Conservation (phyloP, 2,329 filamentous ascomycete genomes). For the Ophiostoma tasmaniense region DNA sequence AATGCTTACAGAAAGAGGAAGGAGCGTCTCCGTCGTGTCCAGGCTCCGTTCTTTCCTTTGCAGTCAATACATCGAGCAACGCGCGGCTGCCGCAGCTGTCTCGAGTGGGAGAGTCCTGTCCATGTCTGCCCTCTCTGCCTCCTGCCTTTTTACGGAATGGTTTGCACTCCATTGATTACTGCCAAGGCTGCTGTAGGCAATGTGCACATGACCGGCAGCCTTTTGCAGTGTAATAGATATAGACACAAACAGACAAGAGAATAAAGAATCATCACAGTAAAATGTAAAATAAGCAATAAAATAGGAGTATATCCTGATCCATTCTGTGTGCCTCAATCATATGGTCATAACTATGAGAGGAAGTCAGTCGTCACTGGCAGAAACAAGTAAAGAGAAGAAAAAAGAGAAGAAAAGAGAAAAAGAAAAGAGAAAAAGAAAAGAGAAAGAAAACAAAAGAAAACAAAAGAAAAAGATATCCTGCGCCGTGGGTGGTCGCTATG, state of each 20-base stretch:
- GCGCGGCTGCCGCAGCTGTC: neutral
- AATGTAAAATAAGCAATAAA: neutral
- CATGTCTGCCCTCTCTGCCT: too few relatives aligned
- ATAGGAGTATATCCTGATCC: neutral
- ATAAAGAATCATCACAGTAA: neutral
- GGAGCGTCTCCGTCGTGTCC: neutral
- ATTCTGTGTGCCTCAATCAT: constrained; percentile 9
- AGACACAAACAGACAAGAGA: neutral
- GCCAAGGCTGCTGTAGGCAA: neutral
- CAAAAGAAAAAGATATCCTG: neutral
- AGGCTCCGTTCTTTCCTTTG: neutral
- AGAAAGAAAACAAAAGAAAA: neutral
- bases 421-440: neutral
- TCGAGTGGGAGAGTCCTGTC: neutral
- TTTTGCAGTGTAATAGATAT: neutral
- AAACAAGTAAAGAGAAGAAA: neutral
- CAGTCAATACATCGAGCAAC: neutral
- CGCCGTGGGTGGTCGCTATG: constrained; percentile 5
- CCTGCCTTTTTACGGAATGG: neutral
- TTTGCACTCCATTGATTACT: neutral
- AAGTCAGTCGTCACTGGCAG: neutral
- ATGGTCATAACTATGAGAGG: constrained; percentile 10
- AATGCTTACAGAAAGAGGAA: neutral
- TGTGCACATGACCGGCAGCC: neutral
- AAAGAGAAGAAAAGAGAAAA: neutral